These are phyloP conservation scores for Diaporthe destruens DNA, from an alignment of 2,329 filamentous ascomycete genomes.

Conservation along the genomic window DNA sequence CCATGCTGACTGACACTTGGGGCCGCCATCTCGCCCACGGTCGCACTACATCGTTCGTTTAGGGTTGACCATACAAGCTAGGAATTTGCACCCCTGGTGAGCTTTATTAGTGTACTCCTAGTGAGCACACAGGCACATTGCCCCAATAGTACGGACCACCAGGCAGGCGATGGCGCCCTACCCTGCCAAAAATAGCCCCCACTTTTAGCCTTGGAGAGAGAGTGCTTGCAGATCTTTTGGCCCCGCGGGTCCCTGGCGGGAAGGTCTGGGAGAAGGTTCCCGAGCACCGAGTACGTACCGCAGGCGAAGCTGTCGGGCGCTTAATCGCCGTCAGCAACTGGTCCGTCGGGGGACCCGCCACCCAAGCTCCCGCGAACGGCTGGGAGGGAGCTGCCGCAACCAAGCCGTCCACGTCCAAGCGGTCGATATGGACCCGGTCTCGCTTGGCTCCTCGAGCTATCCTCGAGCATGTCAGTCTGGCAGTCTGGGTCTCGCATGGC, in stretches of 20 bases:
- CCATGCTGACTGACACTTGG: background rate
- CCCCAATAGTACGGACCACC: background rate
- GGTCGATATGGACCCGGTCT: background rate
- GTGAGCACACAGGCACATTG: too few species aligned
- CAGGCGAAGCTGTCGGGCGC: conserved; percentile 32
- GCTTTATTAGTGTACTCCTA: too few species aligned
- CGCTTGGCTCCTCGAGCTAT: background rate
- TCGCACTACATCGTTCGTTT: background rate
- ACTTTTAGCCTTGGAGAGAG: conserved; percentile 26
- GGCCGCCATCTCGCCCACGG: background rate
- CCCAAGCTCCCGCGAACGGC: conserved; percentile 31
- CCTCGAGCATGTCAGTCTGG: background rate
- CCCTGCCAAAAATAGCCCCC: conserved; percentile 38
- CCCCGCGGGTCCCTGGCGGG: background rate
- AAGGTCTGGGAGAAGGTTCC: background rate
- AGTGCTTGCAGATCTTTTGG: conserved; percentile 28
- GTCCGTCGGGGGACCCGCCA: conserved; percentile 14
- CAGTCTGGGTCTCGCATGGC: background rate
- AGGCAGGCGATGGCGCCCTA: background rate
- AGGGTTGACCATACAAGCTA: too few species aligned
- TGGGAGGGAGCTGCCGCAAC: background rate
- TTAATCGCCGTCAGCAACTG: conserved; percentile 38
- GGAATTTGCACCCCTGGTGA: too few species aligned
- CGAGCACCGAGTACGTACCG: conserved; percentile 17
- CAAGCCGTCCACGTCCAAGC: background rate